A percentile compares a stretch with the other conserved stretches of the same genome.
phyloP scores from a whole-genome alignment of 2,329 filamentous ascomycete genomes.

The Endothia cerciana region DNA sequence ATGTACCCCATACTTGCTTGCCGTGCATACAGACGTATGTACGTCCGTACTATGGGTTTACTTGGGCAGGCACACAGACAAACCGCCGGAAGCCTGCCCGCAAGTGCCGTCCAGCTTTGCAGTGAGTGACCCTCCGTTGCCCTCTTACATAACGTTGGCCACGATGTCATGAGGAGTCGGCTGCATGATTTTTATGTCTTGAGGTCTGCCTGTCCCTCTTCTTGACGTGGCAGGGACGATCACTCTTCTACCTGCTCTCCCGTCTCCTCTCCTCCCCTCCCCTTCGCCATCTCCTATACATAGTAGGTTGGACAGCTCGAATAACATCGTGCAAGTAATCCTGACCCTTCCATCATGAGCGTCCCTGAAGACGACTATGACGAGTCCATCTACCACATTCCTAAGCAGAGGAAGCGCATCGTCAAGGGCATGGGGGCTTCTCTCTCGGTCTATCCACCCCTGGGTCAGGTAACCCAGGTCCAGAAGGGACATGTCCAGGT shows the following conservation, averaged over 20 bases:
- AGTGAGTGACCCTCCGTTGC: background rate
- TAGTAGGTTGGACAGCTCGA: background rate
- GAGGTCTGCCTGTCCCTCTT: background rate
- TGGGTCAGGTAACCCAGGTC: conserved; percentile 74
- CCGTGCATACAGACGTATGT: too few species aligned
- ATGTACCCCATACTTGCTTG: background rate
- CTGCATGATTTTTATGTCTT: background rate
- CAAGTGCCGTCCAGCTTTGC: background rate
- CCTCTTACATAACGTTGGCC: conserved; percentile 1
- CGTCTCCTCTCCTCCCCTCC: background rate
- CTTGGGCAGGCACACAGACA: background rate
- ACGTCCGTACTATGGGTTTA: too few species aligned
- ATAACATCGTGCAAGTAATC: background rate
- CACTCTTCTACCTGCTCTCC: background rate
- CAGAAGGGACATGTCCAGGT: conserved; percentile 57
- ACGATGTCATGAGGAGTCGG: conserved; percentile 11
- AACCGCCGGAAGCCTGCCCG: background rate
- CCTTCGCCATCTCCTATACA: background rate
- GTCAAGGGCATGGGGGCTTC: conserved; percentile 41
- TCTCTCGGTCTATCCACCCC: conserved; percentile 65
- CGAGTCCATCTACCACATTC: conserved; percentile 43
- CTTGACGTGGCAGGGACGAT: background rate
- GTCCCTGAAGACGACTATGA: conserved; percentile 40
- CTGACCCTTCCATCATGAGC: conserved; percentile 28
- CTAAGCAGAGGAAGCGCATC: conserved; percentile 42